These are phyloP conservation scores for Obelidium mucronatum DNA, from an alignment of 192 early-diverging fungal genomes.

Conservation along the genomic window DNA sequence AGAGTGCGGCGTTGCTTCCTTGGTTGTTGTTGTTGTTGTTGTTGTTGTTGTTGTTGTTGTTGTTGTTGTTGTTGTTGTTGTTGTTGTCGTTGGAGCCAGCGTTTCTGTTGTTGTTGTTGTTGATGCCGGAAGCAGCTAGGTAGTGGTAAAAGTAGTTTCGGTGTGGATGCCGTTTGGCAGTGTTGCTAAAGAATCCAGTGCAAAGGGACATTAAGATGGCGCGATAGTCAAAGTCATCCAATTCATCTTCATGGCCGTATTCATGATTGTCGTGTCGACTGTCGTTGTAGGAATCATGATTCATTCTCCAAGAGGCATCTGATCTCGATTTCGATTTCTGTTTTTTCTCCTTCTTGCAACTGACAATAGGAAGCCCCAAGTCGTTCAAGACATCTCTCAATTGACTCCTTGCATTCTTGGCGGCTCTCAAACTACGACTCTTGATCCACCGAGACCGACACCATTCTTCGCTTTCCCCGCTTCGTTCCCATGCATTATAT, in stretches of 20 bases:
- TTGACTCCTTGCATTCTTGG: slow-evolving; percentile 56
- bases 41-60: slow-evolving; percentile 3
- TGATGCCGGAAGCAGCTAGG: slow-evolving; percentile 2
- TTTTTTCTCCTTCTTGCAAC: neutral
- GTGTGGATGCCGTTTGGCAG: slow-evolving; percentile 58
- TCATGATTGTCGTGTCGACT: neutral
- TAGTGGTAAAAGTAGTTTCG: slow-evolving; percentile 56
- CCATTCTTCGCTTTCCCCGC: slow-evolving; percentile 46
- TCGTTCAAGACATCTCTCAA: slow-evolving; percentile 44
- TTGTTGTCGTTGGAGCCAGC: neutral
- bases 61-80: neutral
- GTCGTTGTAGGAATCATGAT: too few species aligned
- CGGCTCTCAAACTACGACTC: slow-evolving; percentile 53
- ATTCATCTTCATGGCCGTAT: slow-evolving; percentile 13
- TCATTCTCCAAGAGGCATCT: neutral
- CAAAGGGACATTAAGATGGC: slow-evolving; percentile 58
- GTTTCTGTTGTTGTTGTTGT: slow-evolving; percentile 2
- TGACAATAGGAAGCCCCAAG: slow-evolving; percentile 41
- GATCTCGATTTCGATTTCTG: neutral
- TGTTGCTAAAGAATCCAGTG: slow-evolving; percentile 58
- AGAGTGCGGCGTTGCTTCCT: slow-evolving; percentile 26
- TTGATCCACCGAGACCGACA: slow-evolving; percentile 52
- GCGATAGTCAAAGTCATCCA: slow-evolving; percentile 39
- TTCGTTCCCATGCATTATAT: slow-evolving; percentile 50
- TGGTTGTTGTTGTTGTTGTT: neutral